A percentile compares a stretch with the other conserved stretches of the same genome.
Conservation (phyloP, 306 rosid species). For the Inga leiocalycina region DNA sequence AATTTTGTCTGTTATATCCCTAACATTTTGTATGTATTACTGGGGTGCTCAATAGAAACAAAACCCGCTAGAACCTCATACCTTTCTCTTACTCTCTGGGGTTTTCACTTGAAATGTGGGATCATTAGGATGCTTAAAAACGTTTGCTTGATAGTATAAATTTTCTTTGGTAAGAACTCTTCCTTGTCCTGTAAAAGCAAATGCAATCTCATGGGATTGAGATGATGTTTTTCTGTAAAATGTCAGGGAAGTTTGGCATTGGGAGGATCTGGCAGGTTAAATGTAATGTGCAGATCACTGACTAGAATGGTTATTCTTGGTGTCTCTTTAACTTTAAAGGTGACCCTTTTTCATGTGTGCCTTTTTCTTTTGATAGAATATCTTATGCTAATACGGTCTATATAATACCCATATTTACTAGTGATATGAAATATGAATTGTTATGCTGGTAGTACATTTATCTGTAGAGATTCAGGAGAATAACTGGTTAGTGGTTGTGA, state of each 20-base stretch:
- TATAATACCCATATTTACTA: conserved; percentile 17
- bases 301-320: conserved; percentile 88
- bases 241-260: conserved; percentile 58
- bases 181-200: conserved; percentile 30
- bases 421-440: conserved; percentile 3
- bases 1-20: not conserved
- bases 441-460: conserved; percentile 28
- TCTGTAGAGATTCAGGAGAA: conserved; percentile 24
- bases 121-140: not conserved
- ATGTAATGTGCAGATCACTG: conserved; percentile 53
- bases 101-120: not conserved
- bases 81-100: not conserved
- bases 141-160: conserved; percentile 1
- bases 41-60: not conserved
- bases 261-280: conserved; percentile 46
- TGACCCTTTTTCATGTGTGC: conserved; percentile 39
- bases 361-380: conserved; percentile 13
- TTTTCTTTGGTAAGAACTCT: conserved; percentile 20
- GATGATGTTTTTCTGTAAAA: conserved; percentile 43
- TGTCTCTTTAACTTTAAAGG: conserved; percentile 65
- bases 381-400: conserved; percentile 14
- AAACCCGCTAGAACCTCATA: not conserved
- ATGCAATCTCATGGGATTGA: conserved; percentile 29
- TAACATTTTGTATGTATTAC: not conserved
- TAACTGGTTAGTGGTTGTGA: conserved; percentile 38